These are phyloP conservation scores for Paraglomus brasilianum DNA, from an alignment of 192 early-diverging fungal genomes.

Conservation along the genomic window DNA sequence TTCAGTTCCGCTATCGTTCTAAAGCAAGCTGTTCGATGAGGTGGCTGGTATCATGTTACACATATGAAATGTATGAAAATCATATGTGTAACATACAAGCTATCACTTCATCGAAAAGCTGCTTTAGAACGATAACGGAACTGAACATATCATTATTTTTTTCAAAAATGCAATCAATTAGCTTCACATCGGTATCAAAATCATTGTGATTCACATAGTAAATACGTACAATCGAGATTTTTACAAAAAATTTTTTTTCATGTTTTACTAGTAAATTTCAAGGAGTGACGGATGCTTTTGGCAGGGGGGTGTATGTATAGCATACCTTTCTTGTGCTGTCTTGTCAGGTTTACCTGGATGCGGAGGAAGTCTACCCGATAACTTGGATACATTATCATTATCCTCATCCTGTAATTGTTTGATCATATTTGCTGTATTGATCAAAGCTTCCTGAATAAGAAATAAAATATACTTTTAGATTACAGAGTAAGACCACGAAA, in stretches of 20 bases:
- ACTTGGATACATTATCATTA: constrained; percentile 24
- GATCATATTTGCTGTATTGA: constrained; percentile 27
- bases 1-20: no score
- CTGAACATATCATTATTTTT: no score
- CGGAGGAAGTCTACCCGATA: constrained; percentile 22
- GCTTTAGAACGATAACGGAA: no score
- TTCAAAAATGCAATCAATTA: no score
- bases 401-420: constrained; percentile 27
- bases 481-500: constrained; percentile 29
- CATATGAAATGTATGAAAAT: no score
- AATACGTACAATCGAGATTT: no score
- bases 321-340: constrained; percentile 21
- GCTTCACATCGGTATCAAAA: no score
- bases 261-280: not conserved
- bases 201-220: no score
- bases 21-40: no score
- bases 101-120: no score
- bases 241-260: not conserved
- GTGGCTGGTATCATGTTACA: no score
- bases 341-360: constrained; percentile 24
- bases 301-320: not conserved
- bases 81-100: no score
- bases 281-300: constrained; percentile 21
- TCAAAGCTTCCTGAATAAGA: constrained; percentile 24
- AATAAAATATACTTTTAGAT: constrained; percentile 29